Evolutionary conservation across 805 yeast genomes (phyloP).

Genomic region (Schizosaccharomyces octosporus): DNA sequence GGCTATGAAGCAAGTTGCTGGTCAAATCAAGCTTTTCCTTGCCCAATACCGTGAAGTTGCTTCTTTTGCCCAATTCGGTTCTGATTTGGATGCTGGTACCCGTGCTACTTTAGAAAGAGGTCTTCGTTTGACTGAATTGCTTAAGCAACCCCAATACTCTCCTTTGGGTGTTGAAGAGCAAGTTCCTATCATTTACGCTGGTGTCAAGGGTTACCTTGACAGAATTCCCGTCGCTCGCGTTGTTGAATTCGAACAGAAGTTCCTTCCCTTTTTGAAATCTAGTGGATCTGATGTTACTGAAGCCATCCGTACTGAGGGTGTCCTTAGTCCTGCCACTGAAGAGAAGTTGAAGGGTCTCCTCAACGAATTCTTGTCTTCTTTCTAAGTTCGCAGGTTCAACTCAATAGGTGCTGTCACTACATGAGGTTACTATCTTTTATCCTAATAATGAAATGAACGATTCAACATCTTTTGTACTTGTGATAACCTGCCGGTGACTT

Average conservation of each 20-base stretch:
- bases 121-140: slow-evolving; percentile 97
- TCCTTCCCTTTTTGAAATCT: slow-evolving; percentile 76
- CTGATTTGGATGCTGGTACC: slow-evolving; percentile 98
- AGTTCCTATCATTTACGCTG: slow-evolving; percentile 95
- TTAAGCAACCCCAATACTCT: slow-evolving; percentile 90
- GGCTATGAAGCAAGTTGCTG: slow-evolving; percentile 99
- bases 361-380: slow-evolving; percentile 74
- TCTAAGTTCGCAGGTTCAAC: slow-evolving; percentile 5
- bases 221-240: slow-evolving; percentile 59
- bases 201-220: slow-evolving; percentile 99
- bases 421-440: neutral
- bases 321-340: slow-evolving; percentile 66
- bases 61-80: slow-evolving; percentile 99
- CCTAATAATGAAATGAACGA: neutral
- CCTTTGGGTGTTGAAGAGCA: slow-evolving; percentile 98
- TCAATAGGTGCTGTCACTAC: neutral
- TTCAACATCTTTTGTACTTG: neutral
- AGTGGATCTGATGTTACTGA: slow-evolving; percentile 65
- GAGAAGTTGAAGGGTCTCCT: slow-evolving; percentile 75
- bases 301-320: slow-evolving; percentile 72
- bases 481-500: neutral
- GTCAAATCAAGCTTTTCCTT: slow-evolving; percentile 98
- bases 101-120: slow-evolving; percentile 97
- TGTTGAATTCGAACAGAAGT: slow-evolving; percentile 75
- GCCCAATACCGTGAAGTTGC: slow-evolving; percentile 99